Evolutionary conservation across 192 early-diverging fungal genomes (phyloP).

Genomic region (Pilobolus umbonatus): DNA sequence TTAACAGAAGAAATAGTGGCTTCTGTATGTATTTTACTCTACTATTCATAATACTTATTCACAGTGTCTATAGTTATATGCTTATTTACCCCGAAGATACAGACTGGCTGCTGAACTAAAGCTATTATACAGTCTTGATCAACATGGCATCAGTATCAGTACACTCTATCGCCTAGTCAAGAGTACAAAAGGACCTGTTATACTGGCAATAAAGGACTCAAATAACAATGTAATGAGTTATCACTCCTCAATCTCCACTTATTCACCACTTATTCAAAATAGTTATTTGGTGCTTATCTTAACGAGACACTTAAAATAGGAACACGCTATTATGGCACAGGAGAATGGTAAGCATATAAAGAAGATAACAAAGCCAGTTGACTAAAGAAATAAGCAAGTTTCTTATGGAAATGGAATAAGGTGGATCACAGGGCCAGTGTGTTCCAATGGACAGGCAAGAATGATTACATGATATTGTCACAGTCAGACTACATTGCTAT

Average conservation of each 20-base stretch:
- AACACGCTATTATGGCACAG: constrained; percentile 72
- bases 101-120: constrained; percentile 71
- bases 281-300: constrained; percentile 73
- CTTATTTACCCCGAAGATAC: constrained; percentile 65
- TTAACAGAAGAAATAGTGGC: constrained; percentile 40
- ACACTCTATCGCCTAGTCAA: constrained; percentile 67
- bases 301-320: constrained; percentile 59
- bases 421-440: constrained; percentile 33
- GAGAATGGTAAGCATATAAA: constrained; percentile 58
- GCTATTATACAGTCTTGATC: constrained; percentile 85
- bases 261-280: too few species aligned
- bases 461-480: constrained; percentile 71
- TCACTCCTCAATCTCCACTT: too few species aligned
- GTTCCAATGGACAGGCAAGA: constrained; percentile 70
- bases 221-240: constrained; percentile 39
- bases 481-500: constrained; percentile 69
- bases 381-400: constrained; percentile 36
- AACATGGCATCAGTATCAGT: constrained; percentile 85
- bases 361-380: background rate
- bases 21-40: too few species aligned
- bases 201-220: constrained; percentile 65
- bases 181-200: constrained; percentile 54
- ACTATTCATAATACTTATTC: too few species aligned
- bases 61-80: constrained; percentile 11
- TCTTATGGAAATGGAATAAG: constrained; percentile 60